Evolutionary conservation across 2,329 filamentous ascomycete species (phyloP).

Genomic region (Penicillium sp.): DNA sequence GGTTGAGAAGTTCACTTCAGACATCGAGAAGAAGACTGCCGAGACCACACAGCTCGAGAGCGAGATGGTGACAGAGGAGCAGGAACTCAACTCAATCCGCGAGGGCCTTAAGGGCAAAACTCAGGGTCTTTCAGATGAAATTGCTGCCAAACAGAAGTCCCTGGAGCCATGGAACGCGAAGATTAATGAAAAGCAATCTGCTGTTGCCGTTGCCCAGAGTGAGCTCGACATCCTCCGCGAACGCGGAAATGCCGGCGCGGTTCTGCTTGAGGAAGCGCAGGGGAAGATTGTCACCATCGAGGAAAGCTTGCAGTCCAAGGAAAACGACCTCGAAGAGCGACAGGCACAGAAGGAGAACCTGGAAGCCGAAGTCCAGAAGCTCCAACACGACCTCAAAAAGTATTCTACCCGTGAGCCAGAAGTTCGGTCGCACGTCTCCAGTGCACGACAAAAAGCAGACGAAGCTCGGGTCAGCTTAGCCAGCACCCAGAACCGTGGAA

Average conservation of each 20-base stretch:
- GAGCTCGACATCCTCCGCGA: slow-evolving; percentile 90
- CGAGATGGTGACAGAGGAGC: slow-evolving; percentile 75
- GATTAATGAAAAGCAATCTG: slow-evolving; percentile 93
- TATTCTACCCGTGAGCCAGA: slow-evolving; percentile 77
- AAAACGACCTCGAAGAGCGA: slow-evolving; percentile 72
- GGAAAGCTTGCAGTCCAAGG: slow-evolving; percentile 69
- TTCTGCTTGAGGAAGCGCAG: slow-evolving; percentile 80
- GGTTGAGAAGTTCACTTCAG: slow-evolving; percentile 73
- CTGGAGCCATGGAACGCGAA: slow-evolving; percentile 96
- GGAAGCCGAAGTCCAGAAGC: slow-evolving; percentile 71
- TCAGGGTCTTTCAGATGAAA: slow-evolving; percentile 88
- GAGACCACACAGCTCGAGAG: slow-evolving; percentile 77
- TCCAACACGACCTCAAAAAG: slow-evolving; percentile 71
- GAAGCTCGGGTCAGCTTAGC: slow-evolving; percentile 90
- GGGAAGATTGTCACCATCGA: slow-evolving; percentile 75
- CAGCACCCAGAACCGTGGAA: slow-evolving; percentile 87
- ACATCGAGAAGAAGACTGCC: slow-evolving; percentile 73
- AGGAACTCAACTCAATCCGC: slow-evolving; percentile 78
- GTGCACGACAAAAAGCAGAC: slow-evolving; percentile 89
- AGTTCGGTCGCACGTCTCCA: slow-evolving; percentile 80
- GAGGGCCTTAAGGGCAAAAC: slow-evolving; percentile 93
- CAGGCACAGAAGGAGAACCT: slow-evolving; percentile 71
- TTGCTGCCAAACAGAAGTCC: slow-evolving; percentile 87
- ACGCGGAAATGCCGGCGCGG: slow-evolving; percentile 81
- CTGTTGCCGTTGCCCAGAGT: slow-evolving; percentile 90